phyloP scores from a whole-genome alignment of 768 basidiomycete species.

The Amanita exitialis region DNA sequence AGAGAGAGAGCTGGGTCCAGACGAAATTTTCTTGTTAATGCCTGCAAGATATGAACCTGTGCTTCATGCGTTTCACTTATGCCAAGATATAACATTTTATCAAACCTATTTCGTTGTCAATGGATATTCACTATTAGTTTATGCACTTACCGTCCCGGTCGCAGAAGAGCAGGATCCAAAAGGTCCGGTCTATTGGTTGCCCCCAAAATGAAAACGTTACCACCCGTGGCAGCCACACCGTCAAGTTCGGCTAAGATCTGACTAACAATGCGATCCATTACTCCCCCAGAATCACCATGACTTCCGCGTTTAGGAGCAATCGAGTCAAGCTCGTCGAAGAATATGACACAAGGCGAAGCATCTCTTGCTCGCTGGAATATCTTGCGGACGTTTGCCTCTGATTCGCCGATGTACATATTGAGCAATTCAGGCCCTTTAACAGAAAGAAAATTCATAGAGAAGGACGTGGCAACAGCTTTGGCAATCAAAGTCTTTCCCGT shows the following conservation, averaged over 20 bases:
- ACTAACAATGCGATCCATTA: slow-evolving; percentile 97
- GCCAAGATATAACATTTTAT: slow-evolving; percentile 92
- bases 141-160: slow-evolving; percentile 70
- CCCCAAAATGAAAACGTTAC: slow-evolving; percentile 88
- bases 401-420: slow-evolving; percentile 98
- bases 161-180: slow-evolving; percentile 78
- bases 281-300: slow-evolving; percentile 93
- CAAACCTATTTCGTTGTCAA: slow-evolving; percentile 51
- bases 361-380: slow-evolving; percentile 89
- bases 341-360: slow-evolving; percentile 90
- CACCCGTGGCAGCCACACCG: slow-evolving; percentile 65
- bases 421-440: slow-evolving; percentile 93
- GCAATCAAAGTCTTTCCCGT: slow-evolving; percentile 94
- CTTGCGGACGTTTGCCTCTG: slow-evolving; percentile 91
- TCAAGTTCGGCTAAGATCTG: slow-evolving; percentile 91
- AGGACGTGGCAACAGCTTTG: slow-evolving; percentile 94
- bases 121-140: not conserved
- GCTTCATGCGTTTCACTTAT: slow-evolving; percentile 81
- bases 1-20: slow-evolving; percentile 64
- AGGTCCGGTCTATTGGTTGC: slow-evolving; percentile 94
- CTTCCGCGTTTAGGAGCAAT: slow-evolving; percentile 92
- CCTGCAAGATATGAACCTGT: slow-evolving; percentile 79
- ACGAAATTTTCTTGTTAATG: slow-evolving; percentile 87
- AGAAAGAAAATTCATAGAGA: slow-evolving; percentile 93
- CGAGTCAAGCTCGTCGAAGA: slow-evolving; percentile 94